Base-by-base conservation (phyloP, 352 stramenopile species). In the Stramenopiles sp. region DNA sequence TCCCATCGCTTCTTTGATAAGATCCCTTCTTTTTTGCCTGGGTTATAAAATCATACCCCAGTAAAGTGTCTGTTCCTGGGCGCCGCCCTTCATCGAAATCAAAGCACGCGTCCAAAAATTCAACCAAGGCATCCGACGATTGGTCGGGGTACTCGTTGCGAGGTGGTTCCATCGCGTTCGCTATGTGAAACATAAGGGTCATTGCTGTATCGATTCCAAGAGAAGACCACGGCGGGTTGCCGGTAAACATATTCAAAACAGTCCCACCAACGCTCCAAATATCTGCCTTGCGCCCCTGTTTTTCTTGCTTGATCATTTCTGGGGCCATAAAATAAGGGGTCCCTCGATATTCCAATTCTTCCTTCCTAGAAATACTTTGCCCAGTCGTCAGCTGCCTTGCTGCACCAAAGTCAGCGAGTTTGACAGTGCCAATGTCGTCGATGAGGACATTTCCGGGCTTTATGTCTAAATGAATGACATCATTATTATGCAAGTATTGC, bases 371-470 rank as follows among this genome's bases (percentile, higher is more conserved):
- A 37, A 83, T 76, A 1, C 82, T 87, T 75, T 76, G 80, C 12
- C 79, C 82, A 77, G 82, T 85, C 6, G 87, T 83, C 18, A 88
- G 78, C 35, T 71, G 53, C 1, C 84, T 74, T 36, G 90, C 96
- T 3, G 91, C 88, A 4, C 92, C 91, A 82, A 97, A 96, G 79
- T 96, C 91, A 1, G 90, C 90, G 30, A 97, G 82, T 78, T 97
- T 98, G 32, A 96, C 90, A 25, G 89, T 81, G 35, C 92, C 92
- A 73, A 90, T 84, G 76, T 96, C 89, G 76, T 94, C 92, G 3
- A 98, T 89, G 32, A 98, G 82, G 73, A 98, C 89, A 75, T 98
- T 98, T 32, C 85, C 86, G 1, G 85, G 84, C 83, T 89, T 89
- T 73, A 89, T 85, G 74, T 89, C 84, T 25, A 84, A 71, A 79